Evolutionary conservation across 1,284 basidiomycete species (phyloP).

Genomic region (Ceratobasidium theobromae): DNA sequence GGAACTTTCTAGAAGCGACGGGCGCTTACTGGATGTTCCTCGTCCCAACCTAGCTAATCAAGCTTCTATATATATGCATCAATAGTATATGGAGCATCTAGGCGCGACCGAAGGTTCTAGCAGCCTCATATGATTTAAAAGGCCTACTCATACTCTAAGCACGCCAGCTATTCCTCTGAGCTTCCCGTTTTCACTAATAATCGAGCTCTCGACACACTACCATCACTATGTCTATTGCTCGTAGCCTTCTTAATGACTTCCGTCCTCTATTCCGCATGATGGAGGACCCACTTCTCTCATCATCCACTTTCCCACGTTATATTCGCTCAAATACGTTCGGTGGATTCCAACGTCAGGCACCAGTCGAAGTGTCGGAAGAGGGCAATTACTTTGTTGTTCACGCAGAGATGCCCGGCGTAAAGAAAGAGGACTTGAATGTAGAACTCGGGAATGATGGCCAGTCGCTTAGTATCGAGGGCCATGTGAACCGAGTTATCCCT

Average conservation of each 20-base stretch:
- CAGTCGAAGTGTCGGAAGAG: constrained; percentile 66
- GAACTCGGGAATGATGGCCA: constrained; percentile 67
- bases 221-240: constrained; percentile 59
- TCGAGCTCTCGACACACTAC: constrained; percentile 8
- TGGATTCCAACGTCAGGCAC: constrained; percentile 44
- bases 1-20: constrained; percentile 31
- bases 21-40: constrained; percentile 12
- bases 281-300: constrained; percentile 59
- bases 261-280: constrained; percentile 71
- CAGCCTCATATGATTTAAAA: background rate
- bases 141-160: background rate
- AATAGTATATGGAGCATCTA: no score
- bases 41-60: constrained; percentile 1
- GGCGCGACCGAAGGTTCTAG: background rate
- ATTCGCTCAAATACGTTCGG: constrained; percentile 39
- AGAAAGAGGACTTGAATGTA: constrained; percentile 73
- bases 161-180: no score
- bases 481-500: constrained; percentile 47
- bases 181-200: background rate
- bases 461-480: constrained; percentile 71
- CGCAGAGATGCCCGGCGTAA: constrained; percentile 75
- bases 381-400: constrained; percentile 66
- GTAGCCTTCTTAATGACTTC: constrained; percentile 68
- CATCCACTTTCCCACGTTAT: constrained; percentile 40
- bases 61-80: background rate